Base-by-base conservation (phyloP, 805 yeast genomes). In the Debaryomyces tyrocola region DNA sequence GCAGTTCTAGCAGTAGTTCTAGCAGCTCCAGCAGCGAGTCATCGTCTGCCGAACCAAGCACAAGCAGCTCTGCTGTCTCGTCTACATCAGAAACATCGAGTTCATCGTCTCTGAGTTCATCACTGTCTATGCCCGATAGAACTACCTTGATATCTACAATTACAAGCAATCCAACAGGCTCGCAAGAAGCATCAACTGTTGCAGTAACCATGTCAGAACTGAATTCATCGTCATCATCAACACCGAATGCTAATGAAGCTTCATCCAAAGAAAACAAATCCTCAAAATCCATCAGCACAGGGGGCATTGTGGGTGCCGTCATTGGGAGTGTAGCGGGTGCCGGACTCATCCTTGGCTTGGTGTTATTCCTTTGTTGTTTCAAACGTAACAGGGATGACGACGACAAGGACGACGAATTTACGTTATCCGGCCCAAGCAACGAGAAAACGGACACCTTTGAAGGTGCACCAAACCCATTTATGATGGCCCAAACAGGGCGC, bases 231-330 rank as follows among this genome's bases (percentile, higher is more conserved):
- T 38, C 42, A 6, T 42, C 42, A 14, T 10, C 33, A 18, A 17
- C 57, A 2, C 44, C 58, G n/a, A 27, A 36, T 20, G 27, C 27
- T n/a, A 43, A 56, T 51, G 33, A 50, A 53, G n/a, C 61, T 63
- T 20, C 36, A 14, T 18, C 40, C 14, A 33, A 31, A 7, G 33
- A 44, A 21, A 43, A 38, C 14, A 52, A 51, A 41, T 27, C 33
- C 21, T 21, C 28, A 14, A 31, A 31, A 14, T 49, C 60, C 9
- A 47, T 70, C n/a, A 64, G 73, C 2, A 64, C 66, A 2, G 77
- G 77, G 10, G 67, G 66, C 20, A 71, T 73, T 41, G 77, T 70
- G 4, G 78, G 78, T 8, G 67, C 66, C 1, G 75, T 69, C 2
- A 66, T 73, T n/a, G 78, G 77, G 4, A 55, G 69, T 5, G 54